Conservation (phyloP, 768 basidiomycete genomes). For the Boletus pseudo-olivaceus region DNA sequence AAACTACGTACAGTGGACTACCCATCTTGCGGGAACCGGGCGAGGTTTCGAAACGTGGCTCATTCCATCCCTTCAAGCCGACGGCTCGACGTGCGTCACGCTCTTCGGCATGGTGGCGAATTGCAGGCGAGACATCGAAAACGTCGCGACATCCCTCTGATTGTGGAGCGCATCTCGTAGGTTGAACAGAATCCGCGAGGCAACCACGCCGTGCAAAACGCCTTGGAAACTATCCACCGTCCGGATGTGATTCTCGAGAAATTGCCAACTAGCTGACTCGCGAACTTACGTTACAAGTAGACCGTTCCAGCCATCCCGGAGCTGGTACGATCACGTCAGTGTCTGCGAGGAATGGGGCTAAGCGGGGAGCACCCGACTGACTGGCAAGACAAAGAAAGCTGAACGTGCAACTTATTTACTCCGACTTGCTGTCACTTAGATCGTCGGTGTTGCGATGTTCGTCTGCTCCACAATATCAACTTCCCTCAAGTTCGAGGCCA, state of each 20-base stretch:
- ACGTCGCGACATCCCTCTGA: neutral
- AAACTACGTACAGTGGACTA: neutral
- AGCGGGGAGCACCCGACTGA: neutral
- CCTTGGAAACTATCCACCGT: slow-evolving; percentile 6
- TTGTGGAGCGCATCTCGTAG: neutral
- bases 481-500: slow-evolving; percentile 3
- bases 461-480: neutral
- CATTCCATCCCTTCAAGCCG: neutral
- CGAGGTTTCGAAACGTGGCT: neutral
- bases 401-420: neutral
- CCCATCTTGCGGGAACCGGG: too few species aligned
- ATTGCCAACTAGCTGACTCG: neutral
- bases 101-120: neutral
- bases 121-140: neutral
- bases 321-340: neutral
- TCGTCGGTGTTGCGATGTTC: neutral
- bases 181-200: slow-evolving; percentile 9
- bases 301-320: neutral
- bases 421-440: neutral
- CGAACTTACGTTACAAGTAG: neutral
- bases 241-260: neutral
- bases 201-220: slow-evolving; percentile 7
- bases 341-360: neutral
- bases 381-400: slow-evolving; percentile 1
- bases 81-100: neutral